These are phyloP conservation scores for Hanseniaspora sp. DNA, from an alignment of 1,139 yeast species.

Conservation along the genomic window DNA sequence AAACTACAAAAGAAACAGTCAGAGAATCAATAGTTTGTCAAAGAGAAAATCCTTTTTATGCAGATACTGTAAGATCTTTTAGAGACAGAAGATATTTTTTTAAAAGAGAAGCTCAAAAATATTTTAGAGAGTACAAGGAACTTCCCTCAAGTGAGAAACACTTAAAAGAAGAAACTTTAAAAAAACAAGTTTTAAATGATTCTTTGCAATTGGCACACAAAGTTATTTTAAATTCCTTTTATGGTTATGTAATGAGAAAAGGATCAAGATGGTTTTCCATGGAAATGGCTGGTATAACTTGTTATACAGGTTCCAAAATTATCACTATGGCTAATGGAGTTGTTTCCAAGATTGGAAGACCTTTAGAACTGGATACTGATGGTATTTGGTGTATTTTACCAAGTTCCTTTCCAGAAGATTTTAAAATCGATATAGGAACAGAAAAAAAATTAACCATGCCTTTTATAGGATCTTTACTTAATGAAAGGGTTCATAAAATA, in stretches of 20 bases:
- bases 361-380: conserved; percentile 93
- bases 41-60: conserved; percentile 94
- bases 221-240: conserved; percentile 90
- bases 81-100: conserved; percentile 95
- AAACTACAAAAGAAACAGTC: conserved; percentile 72
- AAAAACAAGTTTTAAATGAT: conserved; percentile 88
- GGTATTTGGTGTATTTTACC: conserved; percentile 99
- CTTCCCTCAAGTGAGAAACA: conserved; percentile 45
- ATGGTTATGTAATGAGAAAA: conserved; percentile 97
- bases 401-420: conserved; percentile 83
- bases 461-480: conserved; percentile 94
- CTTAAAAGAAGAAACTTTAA: conserved; percentile 70
- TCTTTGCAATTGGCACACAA: conserved; percentile 94
- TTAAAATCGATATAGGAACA: conserved; percentile 53
- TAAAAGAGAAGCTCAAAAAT: conserved; percentile 83
- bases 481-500: conserved; percentile 77
- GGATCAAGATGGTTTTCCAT: conserved; percentile 98
- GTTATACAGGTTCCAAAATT: conserved; percentile 94
- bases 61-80: conserved; percentile 84
- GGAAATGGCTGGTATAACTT: conserved; percentile 99
- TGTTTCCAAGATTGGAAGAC: conserved; percentile 92
- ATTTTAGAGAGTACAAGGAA: conserved; percentile 72
- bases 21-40: conserved; percentile 94
- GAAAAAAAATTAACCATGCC: conserved; percentile 73
- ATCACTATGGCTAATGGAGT: conserved; percentile 91